phyloP scores from a whole-genome alignment of 139 green algal species.

The Chlorella sp. region DNA sequence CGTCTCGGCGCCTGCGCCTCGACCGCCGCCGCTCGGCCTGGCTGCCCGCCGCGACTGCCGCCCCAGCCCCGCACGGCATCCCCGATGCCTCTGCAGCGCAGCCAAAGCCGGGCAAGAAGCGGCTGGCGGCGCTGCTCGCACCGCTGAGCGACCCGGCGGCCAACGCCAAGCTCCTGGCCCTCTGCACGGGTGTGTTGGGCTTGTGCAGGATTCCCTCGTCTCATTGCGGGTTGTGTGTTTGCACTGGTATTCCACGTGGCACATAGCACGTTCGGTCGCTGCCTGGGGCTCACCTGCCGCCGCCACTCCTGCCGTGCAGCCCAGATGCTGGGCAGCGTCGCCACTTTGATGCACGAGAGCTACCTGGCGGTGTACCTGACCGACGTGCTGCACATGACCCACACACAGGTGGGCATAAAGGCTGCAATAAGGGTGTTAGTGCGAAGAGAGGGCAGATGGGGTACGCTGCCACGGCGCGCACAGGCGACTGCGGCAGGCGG shows the following conservation, averaged over 20 bases:
- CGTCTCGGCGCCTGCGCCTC: too few relatives aligned
- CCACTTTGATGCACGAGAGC: conserved; percentile 89
- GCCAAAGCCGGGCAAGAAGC: background rate
- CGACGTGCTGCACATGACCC: conserved; percentile 77
- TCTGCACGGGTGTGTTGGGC: conserved; percentile 49
- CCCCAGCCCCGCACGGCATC: too few relatives aligned
- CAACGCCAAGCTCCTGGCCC: conserved; percentile 71
- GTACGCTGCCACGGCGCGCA: too few relatives aligned
- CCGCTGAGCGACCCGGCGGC: conserved; percentile 55
- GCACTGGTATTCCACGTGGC: background rate
- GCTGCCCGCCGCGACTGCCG: too few relatives aligned
- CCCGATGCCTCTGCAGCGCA: too few relatives aligned
- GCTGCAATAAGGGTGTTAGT: too few relatives aligned
- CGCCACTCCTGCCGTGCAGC: conserved; percentile 18
- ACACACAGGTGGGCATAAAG: conserved; percentile 48
- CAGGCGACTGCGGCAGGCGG: too few relatives aligned
- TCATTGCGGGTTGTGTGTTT: too few relatives aligned
- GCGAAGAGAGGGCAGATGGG: too few relatives aligned
- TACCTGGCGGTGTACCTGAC: conserved; percentile 89
- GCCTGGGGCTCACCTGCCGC: too few relatives aligned
- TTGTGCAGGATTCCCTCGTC: background rate
- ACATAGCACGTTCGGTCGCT: too few relatives aligned
- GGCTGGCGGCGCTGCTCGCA: conserved; percentile 6
- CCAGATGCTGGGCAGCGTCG: conserved; percentile 83
- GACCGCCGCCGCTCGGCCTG: too few relatives aligned